Evolutionary conservation across 176 grass and related monocot species (phyloP).

Genomic region (Phoenix dactylifera): DNA sequence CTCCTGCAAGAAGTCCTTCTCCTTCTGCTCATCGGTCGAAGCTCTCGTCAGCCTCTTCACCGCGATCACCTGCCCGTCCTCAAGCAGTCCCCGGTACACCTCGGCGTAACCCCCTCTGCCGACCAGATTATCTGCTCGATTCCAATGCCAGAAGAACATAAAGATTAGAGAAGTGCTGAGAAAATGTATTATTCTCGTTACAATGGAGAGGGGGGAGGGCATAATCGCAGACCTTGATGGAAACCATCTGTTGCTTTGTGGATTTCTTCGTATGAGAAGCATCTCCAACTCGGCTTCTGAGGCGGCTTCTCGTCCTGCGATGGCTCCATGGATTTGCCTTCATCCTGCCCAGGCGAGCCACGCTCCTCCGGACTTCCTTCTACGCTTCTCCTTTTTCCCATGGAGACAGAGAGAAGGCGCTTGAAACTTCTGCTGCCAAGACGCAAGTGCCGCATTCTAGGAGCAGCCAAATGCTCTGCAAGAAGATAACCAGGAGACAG

Average conservation of each 20-base stretch:
- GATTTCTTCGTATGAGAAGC: conserved; percentile 67
- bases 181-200: not conserved
- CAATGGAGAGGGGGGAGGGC: not conserved
- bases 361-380: too few relatives aligned
- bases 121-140: conserved; percentile 55
- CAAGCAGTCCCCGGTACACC: conserved; percentile 68
- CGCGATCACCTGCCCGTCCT: conserved; percentile 47
- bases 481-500: too few relatives aligned
- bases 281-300: conserved; percentile 52
- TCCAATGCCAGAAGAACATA: not conserved
- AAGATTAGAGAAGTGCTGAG: not conserved
- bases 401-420: conserved; percentile 40
- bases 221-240: conserved; percentile 39
- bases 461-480: not conserved
- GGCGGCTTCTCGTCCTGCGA: conserved; percentile 14
- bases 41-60: conserved; percentile 59
- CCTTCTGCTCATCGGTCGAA: conserved; percentile 64
- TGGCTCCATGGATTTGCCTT: conserved; percentile 30
- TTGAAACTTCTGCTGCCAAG: conserved; percentile 61
- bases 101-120: conserved; percentile 79
- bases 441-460: conserved; percentile 14
- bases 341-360: conserved; percentile 6
- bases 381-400: too few relatives aligned
- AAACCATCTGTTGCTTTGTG: conserved; percentile 53
- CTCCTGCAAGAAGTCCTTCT: conserved; percentile 90